phyloP scores from a whole-genome alignment of 805 yeast genomes.

The Pichia californica region DNA sequence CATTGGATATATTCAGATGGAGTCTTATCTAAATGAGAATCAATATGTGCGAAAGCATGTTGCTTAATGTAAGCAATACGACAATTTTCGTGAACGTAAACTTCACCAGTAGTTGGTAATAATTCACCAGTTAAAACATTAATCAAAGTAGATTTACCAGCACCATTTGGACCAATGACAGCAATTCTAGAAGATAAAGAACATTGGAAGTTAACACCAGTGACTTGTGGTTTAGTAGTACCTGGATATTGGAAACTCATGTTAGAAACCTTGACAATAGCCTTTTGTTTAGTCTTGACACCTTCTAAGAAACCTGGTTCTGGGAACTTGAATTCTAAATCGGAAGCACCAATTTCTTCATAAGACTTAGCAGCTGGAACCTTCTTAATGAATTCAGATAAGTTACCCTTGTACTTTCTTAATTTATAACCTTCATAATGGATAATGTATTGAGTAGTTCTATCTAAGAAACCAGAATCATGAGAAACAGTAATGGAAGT shows the following conservation, averaged over 20 bases:
- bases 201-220: constrained; percentile 94
- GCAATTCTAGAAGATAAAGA: constrained; percentile 99
- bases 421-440: constrained; percentile 99
- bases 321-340: constrained; percentile 94
- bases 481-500: constrained; percentile 98
- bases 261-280: constrained; percentile 95
- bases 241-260: constrained; percentile 99
- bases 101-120: constrained; percentile 97
- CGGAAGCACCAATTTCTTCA: constrained; percentile 98
- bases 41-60: constrained; percentile 99
- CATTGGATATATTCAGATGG: constrained; percentile 99
- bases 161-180: constrained; percentile 99
- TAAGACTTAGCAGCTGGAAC: constrained; percentile 98
- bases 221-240: constrained; percentile 91
- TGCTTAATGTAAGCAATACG: constrained; percentile 99
- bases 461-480: constrained; percentile 99
- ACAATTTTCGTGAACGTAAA: constrained; percentile 98
- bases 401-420: constrained; percentile 99
- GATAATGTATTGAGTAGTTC: constrained; percentile 95
- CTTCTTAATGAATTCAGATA: constrained; percentile 96
- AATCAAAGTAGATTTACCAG: constrained; percentile 99
- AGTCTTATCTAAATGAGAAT: constrained; percentile 97
- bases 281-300: constrained; percentile 99
- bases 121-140: constrained; percentile 99
- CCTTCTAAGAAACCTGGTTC: constrained; percentile 99